These are phyloP conservation scores for Lizonia empirigonia DNA, from an alignment of 2,329 filamentous ascomycete genomes.

Conservation along the genomic window DNA sequence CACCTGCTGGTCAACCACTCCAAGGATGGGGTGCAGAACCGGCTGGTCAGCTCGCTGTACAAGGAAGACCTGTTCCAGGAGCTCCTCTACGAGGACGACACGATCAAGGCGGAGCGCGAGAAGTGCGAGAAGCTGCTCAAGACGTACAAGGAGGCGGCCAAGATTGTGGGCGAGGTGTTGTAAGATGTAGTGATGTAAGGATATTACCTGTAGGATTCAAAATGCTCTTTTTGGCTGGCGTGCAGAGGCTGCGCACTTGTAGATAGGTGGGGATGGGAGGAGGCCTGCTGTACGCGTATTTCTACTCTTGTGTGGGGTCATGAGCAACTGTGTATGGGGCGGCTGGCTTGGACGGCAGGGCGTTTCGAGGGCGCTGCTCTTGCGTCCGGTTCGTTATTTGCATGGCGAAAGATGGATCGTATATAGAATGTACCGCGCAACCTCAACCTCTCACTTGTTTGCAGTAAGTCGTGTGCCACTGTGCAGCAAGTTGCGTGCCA, in stretches of 20 bases:
- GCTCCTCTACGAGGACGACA: constrained; percentile 95
- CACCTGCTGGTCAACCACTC: constrained; percentile 97
- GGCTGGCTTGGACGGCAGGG: constrained; percentile 12
- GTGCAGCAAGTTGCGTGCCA: too few relatives aligned
- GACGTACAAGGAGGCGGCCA: constrained; percentile 96
- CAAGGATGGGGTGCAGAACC: constrained; percentile 97
- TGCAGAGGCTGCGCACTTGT: not conserved
- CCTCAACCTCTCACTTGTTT: not conserved
- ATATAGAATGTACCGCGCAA: constrained; percentile 9
- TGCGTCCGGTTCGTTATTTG: not conserved
- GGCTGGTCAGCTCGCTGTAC: constrained; percentile 93
- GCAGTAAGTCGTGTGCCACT: too few relatives aligned
- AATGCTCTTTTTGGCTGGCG: constrained; percentile 11
- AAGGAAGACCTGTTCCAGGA: constrained; percentile 90
- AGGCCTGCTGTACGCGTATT: constrained; percentile 28
- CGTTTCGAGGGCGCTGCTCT: constrained; percentile 12
- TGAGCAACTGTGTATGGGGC: not conserved
- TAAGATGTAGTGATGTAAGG: constrained; percentile 29
- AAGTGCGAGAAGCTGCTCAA: constrained; percentile 96
- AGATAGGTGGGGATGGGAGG: not conserved
- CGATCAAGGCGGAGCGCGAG: constrained; percentile 94
- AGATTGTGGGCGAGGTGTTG: constrained; percentile 92
- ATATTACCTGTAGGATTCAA: constrained; percentile 35
- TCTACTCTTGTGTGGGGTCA: constrained; percentile 21
- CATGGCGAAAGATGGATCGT: constrained; percentile 4